phyloP scores from a whole-genome alignment of 2,329 filamentous ascomycete species.

The Leptographium lundbergii region DNA sequence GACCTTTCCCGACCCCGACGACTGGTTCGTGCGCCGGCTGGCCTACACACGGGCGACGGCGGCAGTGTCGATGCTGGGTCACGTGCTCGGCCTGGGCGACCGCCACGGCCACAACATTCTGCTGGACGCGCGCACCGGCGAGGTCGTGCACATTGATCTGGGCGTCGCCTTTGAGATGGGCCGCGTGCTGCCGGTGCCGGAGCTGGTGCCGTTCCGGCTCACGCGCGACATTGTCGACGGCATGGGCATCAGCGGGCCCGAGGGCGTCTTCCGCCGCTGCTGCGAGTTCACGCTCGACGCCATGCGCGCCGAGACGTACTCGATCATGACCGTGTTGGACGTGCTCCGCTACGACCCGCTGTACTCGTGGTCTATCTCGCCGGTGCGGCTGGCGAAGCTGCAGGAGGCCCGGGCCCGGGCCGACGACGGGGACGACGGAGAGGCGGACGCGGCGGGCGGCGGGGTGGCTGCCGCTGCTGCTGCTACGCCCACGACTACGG shows the following conservation, averaged over 20 bases:
- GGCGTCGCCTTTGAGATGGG: conserved; percentile 96
- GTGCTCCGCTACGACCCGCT: conserved; percentile 96
- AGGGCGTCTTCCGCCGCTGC: conserved; percentile 93
- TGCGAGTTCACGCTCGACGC: conserved; percentile 97
- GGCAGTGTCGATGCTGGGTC: conserved; percentile 87
- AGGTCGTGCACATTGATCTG: conserved; percentile 93
- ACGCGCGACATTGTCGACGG: conserved; percentile 93
- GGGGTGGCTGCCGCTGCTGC: conserved; percentile 11
- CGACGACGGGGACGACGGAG: conserved; percentile 16
- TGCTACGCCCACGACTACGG: not conserved
- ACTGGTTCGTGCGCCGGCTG: conserved; percentile 83
- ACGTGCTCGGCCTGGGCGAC: conserved; percentile 86
- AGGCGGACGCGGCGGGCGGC: conserved; percentile 11
- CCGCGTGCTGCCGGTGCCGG: conserved; percentile 85
- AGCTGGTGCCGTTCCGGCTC: conserved; percentile 88
- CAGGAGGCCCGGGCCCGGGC: conserved; percentile 39
- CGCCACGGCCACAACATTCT: conserved; percentile 95
- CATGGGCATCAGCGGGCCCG: conserved; percentile 90
- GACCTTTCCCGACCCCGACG: conserved; percentile 81
- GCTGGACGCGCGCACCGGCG: conserved; percentile 76
- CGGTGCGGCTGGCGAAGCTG: conserved; percentile 49
- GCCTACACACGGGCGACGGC: conserved; percentile 91
- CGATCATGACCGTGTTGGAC: conserved; percentile 97
- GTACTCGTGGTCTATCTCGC: conserved; percentile 87
- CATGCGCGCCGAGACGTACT: conserved; percentile 85